Evolutionary conservation across 2,329 filamentous ascomycete species (phyloP).

Genomic region (Cucurbitaria berberidis): DNA sequence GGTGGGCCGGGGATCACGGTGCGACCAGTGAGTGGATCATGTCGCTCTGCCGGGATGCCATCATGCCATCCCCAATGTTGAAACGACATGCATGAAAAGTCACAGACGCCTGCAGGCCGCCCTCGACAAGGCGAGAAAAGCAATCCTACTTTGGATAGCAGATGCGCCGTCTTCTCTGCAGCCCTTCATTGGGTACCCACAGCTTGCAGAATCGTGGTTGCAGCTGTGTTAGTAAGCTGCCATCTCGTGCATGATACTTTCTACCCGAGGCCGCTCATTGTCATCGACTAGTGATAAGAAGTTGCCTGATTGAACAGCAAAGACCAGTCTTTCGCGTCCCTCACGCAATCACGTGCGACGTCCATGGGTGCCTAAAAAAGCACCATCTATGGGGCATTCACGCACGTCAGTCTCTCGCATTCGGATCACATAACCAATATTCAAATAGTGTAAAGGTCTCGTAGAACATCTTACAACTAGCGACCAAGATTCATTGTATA

Average conservation of each 20-base stretch:
- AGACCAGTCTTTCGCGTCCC: no score
- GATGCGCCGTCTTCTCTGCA: not conserved
- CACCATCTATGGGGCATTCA: no score
- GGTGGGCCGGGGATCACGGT: slow-evolving; percentile 7
- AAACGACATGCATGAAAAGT: slow-evolving; percentile 15
- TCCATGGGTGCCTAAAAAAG: not conserved
- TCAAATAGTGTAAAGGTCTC: not conserved
- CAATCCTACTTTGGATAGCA: not conserved
- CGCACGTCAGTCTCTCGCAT: no score
- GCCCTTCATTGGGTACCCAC: not conserved
- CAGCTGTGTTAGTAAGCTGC: not conserved
- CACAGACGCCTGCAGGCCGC: slow-evolving; percentile 6
- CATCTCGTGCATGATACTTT: no score
- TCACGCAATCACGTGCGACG: no score
- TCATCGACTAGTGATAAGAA: not conserved
- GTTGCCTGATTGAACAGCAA: no score
- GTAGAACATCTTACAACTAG: not conserved
- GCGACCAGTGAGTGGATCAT: slow-evolving; percentile 17
- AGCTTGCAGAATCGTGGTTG: not conserved
- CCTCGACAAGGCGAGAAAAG: slow-evolving; percentile 6
- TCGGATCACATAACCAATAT: not conserved
- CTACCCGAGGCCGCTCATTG: no score
- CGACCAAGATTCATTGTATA: not conserved
- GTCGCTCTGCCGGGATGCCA: slow-evolving; percentile 9
- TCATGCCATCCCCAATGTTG: slow-evolving; percentile 11